These are phyloP conservation scores for Magnolia kwangsiensis DNA, from an alignment of 164 flowering plant genomes.

Conservation along the genomic window DNA sequence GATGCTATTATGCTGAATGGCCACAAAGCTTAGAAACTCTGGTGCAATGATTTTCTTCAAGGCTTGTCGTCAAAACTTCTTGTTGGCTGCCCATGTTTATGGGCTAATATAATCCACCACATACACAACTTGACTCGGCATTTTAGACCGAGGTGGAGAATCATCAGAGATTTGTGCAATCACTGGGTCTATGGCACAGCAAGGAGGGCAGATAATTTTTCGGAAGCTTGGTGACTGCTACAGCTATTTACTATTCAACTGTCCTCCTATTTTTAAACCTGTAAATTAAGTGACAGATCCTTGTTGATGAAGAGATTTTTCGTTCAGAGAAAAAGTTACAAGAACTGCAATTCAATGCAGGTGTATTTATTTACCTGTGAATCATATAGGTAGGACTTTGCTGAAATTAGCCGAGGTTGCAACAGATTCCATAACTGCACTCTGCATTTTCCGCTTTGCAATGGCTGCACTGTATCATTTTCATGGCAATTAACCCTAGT, in stretches of 20 bases:
- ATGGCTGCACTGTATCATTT: too few species aligned
- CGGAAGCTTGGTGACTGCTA: neutral
- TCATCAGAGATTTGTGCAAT: neutral
- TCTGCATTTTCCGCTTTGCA: too few species aligned
- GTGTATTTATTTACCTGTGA: neutral
- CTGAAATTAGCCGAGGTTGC: too few species aligned
- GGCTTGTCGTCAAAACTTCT: neutral
- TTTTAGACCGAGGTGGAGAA: too few species aligned
- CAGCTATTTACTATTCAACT: too few species aligned
- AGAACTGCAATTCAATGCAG: too few species aligned
- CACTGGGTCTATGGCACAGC: neutral
- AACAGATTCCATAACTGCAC: too few species aligned
- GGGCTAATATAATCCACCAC: neutral
- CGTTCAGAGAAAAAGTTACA: neutral
- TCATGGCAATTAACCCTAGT: too few species aligned
- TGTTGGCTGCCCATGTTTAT: neutral
- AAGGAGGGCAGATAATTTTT: neutral
- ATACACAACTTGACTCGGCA: neutral
- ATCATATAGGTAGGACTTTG: neutral
- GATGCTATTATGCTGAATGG: neutral
- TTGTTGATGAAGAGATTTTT: neutral
- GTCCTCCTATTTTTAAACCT: neutral
- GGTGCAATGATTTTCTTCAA: neutral
- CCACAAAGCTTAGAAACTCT: neutral
- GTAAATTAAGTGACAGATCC: neutral